phyloP scores from a whole-genome alignment of 164 flowering plant genomes.

The Kalanchoe fedtschenkoi region DNA sequence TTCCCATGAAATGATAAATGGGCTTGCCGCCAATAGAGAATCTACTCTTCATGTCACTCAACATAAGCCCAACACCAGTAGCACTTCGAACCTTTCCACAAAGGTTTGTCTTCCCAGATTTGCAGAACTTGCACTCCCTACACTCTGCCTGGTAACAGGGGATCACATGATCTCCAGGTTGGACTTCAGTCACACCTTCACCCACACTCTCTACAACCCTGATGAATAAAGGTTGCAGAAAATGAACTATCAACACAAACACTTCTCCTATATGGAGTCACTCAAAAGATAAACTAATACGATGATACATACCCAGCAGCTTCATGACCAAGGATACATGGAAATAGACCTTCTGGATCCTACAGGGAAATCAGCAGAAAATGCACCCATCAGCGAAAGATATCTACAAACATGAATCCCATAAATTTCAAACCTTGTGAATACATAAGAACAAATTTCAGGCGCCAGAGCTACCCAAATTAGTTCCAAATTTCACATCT shows the following conservation, averaged over 20 bases:
- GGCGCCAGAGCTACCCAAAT: no score
- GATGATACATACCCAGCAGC: constrained; percentile 76
- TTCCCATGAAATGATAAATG: constrained; percentile 97
- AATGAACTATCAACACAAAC: no score
- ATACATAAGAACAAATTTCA: no score
- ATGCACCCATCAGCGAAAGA: no score
- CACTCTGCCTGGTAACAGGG: constrained; percentile 98
- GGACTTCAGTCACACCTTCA: constrained; percentile 93
- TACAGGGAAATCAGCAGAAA: constrained; percentile 24
- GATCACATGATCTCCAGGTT: constrained; percentile 94
- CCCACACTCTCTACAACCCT: constrained; percentile 98
- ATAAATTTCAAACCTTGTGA: no score
- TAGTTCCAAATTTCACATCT: no score
- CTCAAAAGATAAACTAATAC: no score
- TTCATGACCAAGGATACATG: constrained; percentile 97
- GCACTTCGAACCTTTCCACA: constrained; percentile 90
- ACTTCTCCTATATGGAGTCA: no score
- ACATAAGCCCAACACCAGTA: constrained; percentile 90
- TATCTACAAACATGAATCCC: no score
- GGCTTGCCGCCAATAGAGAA: constrained; percentile 85
- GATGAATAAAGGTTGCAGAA: constrained; percentile 10
- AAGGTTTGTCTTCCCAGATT: constrained; percentile 94
- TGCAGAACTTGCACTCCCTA: constrained; percentile 90
- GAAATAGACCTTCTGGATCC: constrained; percentile 99
- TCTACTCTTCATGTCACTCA: constrained; percentile 88